Evolutionary conservation across 1,139 yeast genomes (phyloP), one percentile per base, ranked within the genome.

Genomic region (Kodamaea plutei): DNA sequence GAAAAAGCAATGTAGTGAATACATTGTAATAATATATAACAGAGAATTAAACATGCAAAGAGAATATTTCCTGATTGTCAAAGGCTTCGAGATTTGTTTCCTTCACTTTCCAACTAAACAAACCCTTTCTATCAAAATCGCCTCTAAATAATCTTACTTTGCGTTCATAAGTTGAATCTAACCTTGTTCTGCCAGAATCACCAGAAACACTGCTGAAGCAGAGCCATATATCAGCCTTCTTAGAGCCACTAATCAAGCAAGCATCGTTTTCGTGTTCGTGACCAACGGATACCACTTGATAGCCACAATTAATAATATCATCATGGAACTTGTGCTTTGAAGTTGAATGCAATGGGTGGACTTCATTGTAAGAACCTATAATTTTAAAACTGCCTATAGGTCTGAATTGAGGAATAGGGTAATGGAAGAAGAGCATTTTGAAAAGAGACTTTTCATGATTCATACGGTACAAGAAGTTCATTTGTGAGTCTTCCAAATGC

Each of bases 221-320:
- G 21, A 67, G 50, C 69, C 71, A 65, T 25, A 64, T 52, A 15
- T 43, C 39, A 12, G 36, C 37, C 16, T 29, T 21, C 21, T 51
- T 50, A 31, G 54, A 50, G 12, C 12, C 12, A 11, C 14, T 8
- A 13, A 54, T 31, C 16, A 44, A 31, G 43, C 79, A 74, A 9
- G 76, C 76, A 40, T 73, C 79, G 45, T 73, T 74, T 25, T 64
- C 72, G 44, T 73, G 78, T 40, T 74, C 79, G 39, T 71, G 73
- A 6, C 79, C 78, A 15, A 73, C 78, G 10, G 72, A 61, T 9
- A 73, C 61, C 0, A 61, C 76, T 26, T 62, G 51, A 43, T 66
- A 66, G 6, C 64, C 64, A 33, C 64, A 54, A 31, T 52, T 52
- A 20, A 58, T 45, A 19, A 67, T 56, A 41, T 67, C 73, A 27